Evolutionary conservation across 345 rosid species (phyloP).

Genomic region (Eucalyptus sp.): DNA sequence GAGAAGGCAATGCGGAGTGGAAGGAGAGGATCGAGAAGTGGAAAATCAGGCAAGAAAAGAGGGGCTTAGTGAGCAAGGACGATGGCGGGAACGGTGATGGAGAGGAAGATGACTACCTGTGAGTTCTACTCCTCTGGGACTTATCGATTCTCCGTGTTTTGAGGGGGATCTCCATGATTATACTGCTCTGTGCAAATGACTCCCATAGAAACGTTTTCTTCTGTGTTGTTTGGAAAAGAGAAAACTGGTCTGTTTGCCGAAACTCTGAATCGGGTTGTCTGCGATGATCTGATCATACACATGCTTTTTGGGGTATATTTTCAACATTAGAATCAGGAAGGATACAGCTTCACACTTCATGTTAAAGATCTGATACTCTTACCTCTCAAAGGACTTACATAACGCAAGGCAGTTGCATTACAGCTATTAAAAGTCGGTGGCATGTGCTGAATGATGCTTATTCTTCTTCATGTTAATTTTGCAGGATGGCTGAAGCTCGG

Average conservation of each 20-base stretch:
- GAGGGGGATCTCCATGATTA: not conserved
- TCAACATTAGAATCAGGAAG: not conserved
- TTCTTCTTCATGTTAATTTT: not conserved
- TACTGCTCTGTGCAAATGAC: not conserved
- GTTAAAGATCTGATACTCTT: not conserved
- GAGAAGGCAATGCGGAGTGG: conserved; percentile 79
- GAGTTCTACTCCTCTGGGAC: not conserved
- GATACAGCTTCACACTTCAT: not conserved
- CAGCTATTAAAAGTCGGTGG: not conserved
- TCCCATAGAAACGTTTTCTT: not conserved
- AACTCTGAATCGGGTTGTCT: not conserved
- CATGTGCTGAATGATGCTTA: not conserved
- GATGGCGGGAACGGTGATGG: conserved; percentile 48
- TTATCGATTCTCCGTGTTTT: not conserved
- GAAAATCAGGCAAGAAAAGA: conserved; percentile 86
- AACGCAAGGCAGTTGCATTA: not conserved
- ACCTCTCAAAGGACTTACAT: not conserved
- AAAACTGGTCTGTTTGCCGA: not conserved
- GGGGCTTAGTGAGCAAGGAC: conserved; percentile 60
- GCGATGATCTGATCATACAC: not conserved
- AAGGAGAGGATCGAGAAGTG: conserved; percentile 89
- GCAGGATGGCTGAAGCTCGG: conserved; percentile 92
- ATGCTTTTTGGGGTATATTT: not conserved
- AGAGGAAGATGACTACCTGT: conserved; percentile 81
- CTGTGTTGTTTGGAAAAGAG: not conserved